Evolutionary conservation across 148 eudicot genomes (phyloP).

Genomic region (Cornus kousa): DNA sequence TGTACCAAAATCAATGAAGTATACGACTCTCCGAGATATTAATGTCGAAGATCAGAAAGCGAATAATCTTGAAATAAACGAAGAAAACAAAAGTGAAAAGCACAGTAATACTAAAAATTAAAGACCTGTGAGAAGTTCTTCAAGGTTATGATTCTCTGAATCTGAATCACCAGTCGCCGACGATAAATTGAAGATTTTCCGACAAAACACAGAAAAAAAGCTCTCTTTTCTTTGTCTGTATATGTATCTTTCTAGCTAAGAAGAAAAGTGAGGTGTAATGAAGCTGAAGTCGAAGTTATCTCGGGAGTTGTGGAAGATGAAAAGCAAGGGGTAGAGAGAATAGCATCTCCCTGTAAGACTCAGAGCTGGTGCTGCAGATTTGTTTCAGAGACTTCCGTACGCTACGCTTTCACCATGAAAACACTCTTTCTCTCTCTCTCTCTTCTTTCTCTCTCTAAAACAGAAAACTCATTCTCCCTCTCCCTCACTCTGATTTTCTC

Average conservation of each 20-base stretch:
- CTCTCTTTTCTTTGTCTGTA: not conserved
- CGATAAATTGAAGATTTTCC: not conserved
- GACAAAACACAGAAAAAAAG: not conserved
- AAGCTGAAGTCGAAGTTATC: not conserved
- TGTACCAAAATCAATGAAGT: too few species aligned
- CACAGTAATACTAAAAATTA: not conserved
- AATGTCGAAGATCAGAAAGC: not conserved
- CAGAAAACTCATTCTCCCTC: not conserved
- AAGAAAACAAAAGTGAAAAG: not conserved
- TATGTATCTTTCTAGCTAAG: not conserved
- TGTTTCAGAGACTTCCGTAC: not conserved
- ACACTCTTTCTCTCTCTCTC: slow-evolving; percentile 7
- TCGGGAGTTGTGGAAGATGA: not conserved
- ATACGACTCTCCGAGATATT: not conserved
- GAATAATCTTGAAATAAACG: not conserved
- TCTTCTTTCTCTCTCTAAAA: slow-evolving; percentile 3
- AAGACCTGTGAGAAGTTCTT: not conserved
- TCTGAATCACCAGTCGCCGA: not conserved
- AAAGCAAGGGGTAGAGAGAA: too few species aligned
- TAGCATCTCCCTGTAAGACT: too few species aligned
- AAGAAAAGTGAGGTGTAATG: not conserved
- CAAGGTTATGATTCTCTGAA: not conserved
- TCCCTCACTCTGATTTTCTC: not conserved
- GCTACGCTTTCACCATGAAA: not conserved
- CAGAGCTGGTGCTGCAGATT: too few species aligned